phyloP scores from a whole-genome alignment of 139 green algal species.

The Chlamydomonas sphaeroides region DNA sequence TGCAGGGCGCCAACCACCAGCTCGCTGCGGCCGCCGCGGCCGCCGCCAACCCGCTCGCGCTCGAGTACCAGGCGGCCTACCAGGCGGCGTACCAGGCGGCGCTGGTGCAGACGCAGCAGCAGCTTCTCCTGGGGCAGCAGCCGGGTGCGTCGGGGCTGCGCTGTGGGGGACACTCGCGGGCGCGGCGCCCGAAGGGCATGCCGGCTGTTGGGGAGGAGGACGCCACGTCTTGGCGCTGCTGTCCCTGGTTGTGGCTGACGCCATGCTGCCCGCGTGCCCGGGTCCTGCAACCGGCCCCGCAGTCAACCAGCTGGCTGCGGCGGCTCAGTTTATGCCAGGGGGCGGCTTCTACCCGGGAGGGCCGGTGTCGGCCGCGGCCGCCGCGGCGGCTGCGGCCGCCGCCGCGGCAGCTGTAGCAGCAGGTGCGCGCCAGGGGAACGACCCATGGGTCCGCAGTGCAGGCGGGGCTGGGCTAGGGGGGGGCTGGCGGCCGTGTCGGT shows the following conservation, averaged over 20 bases:
- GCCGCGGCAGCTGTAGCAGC: constrained; percentile 67
- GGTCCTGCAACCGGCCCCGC: too few species aligned
- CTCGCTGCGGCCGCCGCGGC: too few species aligned
- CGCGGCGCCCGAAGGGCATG: too few species aligned
- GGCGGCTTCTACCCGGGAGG: constrained; percentile 54
- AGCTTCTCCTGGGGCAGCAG: constrained; percentile 49
- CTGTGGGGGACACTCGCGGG: too few species aligned
- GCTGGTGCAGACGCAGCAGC: constrained; percentile 81
- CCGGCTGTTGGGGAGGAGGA: too few species aligned
- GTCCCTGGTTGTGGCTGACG: not conserved
- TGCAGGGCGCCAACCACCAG: too few species aligned
- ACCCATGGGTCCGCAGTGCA: too few species aligned
- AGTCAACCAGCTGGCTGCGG: constrained; percentile 56
- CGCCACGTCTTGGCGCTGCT: too few species aligned
- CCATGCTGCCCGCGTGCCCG: too few species aligned
- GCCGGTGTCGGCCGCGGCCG: constrained; percentile 57
- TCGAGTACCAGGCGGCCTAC: constrained; percentile 91
- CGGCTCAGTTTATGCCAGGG: constrained; percentile 71
- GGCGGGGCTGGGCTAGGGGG: too few species aligned
- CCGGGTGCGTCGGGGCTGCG: too few species aligned
- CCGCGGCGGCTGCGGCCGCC: constrained; percentile 68
- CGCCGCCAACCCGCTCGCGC: constrained; percentile 3
- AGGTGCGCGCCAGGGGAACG: not conserved
- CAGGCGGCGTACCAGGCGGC: constrained; percentile 89
- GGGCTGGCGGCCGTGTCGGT: too few species aligned